Conservation (phyloP, 768 basidiomycete genomes). For the Inosperma sp. region DNA sequence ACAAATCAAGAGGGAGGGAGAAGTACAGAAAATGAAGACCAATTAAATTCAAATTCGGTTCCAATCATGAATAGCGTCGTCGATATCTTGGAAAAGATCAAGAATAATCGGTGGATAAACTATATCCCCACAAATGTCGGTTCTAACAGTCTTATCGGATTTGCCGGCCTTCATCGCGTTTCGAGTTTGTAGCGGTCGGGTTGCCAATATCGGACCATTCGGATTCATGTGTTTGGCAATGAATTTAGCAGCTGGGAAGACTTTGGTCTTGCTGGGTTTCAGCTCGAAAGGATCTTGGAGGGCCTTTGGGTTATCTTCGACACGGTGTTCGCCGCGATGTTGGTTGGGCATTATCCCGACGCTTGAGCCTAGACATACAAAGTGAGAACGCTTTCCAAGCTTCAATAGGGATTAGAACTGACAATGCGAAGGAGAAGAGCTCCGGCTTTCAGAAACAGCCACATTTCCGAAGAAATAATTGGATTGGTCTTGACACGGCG, state of each 20-base stretch:
- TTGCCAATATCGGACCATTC: no score
- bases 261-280: neutral
- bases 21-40: neutral
- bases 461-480: no score
- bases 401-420: no score
- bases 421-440: no score
- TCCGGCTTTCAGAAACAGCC: no score
- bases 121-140: slow-evolving; percentile 3
- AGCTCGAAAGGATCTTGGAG: slow-evolving; percentile 6
- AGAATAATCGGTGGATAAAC: slow-evolving; percentile 29
- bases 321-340: neutral
- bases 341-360: no score
- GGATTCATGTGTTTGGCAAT: no score
- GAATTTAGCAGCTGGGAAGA: neutral
- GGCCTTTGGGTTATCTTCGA: neutral
- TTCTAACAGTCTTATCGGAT: neutral
- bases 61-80: slow-evolving; percentile 34
- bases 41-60: slow-evolving; percentile 3
- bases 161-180: slow-evolving; percentile 2
- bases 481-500: slow-evolving; percentile 17
- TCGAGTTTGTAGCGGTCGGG: no score
- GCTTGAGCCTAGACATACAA: no score
- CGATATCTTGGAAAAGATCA: slow-evolving; percentile 32
- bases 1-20: neutral
- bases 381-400: no score